Evolutionary conservation across 352 stramenopile species (phyloP).

Genomic region (Phytophthora sp.): DNA sequence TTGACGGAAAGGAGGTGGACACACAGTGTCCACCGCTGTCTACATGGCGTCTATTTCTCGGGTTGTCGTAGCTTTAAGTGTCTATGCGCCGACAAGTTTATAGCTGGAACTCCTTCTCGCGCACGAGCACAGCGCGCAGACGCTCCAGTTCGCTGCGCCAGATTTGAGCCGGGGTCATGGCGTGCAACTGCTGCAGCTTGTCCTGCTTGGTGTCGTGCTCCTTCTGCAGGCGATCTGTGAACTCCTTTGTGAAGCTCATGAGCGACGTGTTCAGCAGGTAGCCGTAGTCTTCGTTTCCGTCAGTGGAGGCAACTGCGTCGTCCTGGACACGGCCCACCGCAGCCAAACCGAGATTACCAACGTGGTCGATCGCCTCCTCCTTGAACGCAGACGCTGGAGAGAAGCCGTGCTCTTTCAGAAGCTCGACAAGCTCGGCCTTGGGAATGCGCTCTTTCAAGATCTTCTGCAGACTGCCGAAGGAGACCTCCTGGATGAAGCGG

Average conservation of each 20-base stretch:
- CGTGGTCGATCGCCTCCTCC: slow-evolving; percentile 37
- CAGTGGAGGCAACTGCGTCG: slow-evolving; percentile 23
- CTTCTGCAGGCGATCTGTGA: slow-evolving; percentile 90
- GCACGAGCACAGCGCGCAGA: slow-evolving; percentile 62
- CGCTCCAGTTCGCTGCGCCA: slow-evolving; percentile 81
- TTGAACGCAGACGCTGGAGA: slow-evolving; percentile 59
- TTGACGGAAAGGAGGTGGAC: slow-evolving; percentile 1
- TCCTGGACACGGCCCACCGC: slow-evolving; percentile 26
- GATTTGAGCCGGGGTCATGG: slow-evolving; percentile 84
- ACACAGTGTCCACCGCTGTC: slow-evolving; percentile 10
- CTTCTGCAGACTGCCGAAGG: slow-evolving; percentile 92
- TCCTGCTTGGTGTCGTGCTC: slow-evolving; percentile 91
- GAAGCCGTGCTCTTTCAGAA: slow-evolving; percentile 59
- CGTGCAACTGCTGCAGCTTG: slow-evolving; percentile 89
- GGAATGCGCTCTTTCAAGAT: slow-evolving; percentile 80
- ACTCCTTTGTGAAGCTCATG: slow-evolving; percentile 97
- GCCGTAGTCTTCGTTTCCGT: slow-evolving; percentile 88
- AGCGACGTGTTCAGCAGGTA: slow-evolving; percentile 99
- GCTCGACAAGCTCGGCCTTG: slow-evolving; percentile 58
- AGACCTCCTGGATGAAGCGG: slow-evolving; percentile 97
- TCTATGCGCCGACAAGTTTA: slow-evolving; percentile 8
- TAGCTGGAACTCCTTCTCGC: slow-evolving; percentile 74
- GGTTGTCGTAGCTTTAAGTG: slow-evolving; percentile 18
- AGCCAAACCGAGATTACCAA: slow-evolving; percentile 27
- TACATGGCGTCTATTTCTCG: slow-evolving; percentile 30